Conservation (phyloP, 2,329 filamentous ascomycete genomes). For the Neofusicoccum sp. region DNA sequence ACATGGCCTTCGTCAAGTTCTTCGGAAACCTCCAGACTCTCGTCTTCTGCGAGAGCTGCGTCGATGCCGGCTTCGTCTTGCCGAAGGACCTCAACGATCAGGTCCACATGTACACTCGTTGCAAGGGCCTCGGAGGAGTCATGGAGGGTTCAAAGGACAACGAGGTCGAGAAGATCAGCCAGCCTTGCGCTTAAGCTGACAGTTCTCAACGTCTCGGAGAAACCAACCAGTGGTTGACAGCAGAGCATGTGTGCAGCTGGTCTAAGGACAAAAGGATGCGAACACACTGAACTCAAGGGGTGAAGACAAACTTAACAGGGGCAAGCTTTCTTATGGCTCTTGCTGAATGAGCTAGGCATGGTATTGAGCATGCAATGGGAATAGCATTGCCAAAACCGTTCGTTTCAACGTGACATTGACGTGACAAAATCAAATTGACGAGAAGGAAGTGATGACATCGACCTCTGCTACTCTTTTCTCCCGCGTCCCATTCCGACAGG, state of each 20-base stretch:
- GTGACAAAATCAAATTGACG: too few species aligned
- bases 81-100: neutral
- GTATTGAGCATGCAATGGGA: too few species aligned
- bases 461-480: too few species aligned
- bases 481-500: too few species aligned
- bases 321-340: too few species aligned
- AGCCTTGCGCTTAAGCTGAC: neutral
- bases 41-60: slow-evolving; percentile 12
- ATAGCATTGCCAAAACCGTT: too few species aligned
- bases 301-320: too few species aligned
- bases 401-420: too few species aligned
- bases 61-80: slow-evolving; percentile 19
- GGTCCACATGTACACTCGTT: neutral
- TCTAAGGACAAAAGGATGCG: neutral
- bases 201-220: too few species aligned
- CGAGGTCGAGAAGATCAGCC: neutral
- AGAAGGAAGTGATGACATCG: too few species aligned
- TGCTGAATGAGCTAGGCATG: too few species aligned
- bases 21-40: neutral
- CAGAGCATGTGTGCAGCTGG: neutral
- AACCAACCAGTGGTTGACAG: neutral
- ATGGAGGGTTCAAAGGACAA: neutral
- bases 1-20: slow-evolving; percentile 30
- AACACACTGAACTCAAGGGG: neutral
- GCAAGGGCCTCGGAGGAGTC: neutral